Percentiles rank a stretch among this genome's conserved stretches.
phyloP scores from a whole-genome alignment of 2,329 filamentous ascomycete species.

The Stachybotrys chlorohalonatus region DNA sequence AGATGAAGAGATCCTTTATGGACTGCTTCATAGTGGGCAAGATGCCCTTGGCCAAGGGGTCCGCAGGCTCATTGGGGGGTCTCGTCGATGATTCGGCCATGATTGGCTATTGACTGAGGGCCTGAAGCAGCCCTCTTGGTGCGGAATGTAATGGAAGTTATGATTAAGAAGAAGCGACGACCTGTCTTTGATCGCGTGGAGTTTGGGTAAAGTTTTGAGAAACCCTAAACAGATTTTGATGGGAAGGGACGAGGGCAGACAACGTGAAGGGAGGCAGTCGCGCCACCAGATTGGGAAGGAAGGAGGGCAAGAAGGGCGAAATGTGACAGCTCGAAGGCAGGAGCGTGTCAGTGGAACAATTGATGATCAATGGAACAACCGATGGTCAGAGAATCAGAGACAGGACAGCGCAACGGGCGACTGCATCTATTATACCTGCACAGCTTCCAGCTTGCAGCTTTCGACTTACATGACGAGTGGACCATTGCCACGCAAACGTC shows the following conservation, averaged over 20 bases:
- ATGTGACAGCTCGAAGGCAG: background rate
- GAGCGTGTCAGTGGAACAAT: background rate
- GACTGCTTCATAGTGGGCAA: constrained; percentile 56
- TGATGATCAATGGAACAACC: background rate
- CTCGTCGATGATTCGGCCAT: background rate
- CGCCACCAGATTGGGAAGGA: background rate
- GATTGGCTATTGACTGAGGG: background rate
- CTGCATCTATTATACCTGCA: background rate
- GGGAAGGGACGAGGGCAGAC: no score
- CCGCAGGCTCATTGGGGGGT: constrained; percentile 41
- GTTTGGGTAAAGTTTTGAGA: background rate
- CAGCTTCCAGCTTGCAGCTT: background rate
- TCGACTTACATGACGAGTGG: background rate
- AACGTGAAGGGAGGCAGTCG: background rate
- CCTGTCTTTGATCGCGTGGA: no score
- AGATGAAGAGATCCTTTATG: constrained; percentile 57
- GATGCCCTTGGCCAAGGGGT: constrained; percentile 58
- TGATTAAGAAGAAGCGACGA: no score
- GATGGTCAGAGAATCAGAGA: background rate
- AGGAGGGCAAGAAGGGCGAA: background rate
- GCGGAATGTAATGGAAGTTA: background rate
- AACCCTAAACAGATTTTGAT: background rate
- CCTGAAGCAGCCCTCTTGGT: background rate
- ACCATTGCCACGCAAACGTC: background rate
- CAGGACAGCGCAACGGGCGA: background rate